These are phyloP conservation scores for Chaetomiaceae sp. DNA, from an alignment of 2,329 filamentous ascomycete genomes.

Conservation along the genomic window DNA sequence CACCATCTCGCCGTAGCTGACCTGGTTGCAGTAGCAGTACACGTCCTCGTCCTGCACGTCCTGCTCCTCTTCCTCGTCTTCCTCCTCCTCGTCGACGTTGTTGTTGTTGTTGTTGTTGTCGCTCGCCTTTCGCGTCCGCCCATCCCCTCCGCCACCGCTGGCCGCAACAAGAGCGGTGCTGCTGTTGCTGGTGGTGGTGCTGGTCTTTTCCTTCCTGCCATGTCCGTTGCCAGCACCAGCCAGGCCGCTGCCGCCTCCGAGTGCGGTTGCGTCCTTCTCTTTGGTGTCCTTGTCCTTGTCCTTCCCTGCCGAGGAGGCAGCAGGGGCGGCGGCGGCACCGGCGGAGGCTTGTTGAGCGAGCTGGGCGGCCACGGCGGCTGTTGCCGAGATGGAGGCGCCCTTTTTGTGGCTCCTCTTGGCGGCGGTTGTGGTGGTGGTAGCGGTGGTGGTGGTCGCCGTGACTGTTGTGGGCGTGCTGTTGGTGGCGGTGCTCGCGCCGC, in stretches of 20 bases:
- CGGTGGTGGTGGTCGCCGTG: not conserved
- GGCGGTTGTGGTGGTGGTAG: conserved; percentile 26
- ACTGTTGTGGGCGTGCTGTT: conserved; percentile 4
- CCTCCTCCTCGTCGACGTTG: conserved; percentile 30
- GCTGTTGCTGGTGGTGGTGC: not conserved
- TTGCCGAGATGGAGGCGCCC: conserved; percentile 39
- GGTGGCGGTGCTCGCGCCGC: conserved; percentile 7
- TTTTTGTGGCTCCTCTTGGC: conserved; percentile 59
- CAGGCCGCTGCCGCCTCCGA: not conserved
- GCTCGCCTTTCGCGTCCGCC: too few relatives aligned
- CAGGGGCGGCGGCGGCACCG: not conserved
- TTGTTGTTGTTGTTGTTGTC: too few relatives aligned
- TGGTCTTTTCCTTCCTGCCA: not conserved
- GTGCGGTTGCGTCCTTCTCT: not conserved
- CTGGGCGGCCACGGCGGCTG: conserved; percentile 15
- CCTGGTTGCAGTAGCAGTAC: conserved; percentile 75
- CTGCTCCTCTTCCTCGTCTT: conserved; percentile 46
- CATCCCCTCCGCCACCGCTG: not conserved
- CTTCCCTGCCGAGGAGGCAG: not conserved
- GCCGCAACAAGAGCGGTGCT: conserved; percentile 12
- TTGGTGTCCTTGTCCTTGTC: conserved; percentile 1
- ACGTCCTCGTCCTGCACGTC: conserved; percentile 65
- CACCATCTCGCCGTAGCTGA: conserved; percentile 82
- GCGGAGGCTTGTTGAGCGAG: not conserved
- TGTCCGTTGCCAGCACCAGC: not conserved